Base-by-base conservation (phyloP, 2,329 filamentous ascomycete species). In the Trichoderma polysporum region DNA sequence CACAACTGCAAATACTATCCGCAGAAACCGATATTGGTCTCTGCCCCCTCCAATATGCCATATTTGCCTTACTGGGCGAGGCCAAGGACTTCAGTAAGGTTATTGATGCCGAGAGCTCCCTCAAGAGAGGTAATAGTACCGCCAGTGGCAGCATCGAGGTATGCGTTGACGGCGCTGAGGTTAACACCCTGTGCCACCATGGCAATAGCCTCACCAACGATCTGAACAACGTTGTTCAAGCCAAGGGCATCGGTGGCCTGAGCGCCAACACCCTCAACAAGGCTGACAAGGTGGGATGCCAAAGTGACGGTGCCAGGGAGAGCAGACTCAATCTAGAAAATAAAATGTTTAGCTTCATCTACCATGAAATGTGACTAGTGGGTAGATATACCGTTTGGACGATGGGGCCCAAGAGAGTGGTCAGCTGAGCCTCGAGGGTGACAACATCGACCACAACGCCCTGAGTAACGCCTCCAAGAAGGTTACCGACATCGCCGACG, bases 181-280 rank as follows among this genome's bases (percentile, higher is more conserved):
- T 70, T 67, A 35, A 71, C 61, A 27, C 71, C 71, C 39, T 72
- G 69, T 53, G 69, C 53, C 13, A 70, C 59, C 68, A 73, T 70
- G 53, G 68, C 69, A 25, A 74, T 53, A 41, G 69, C 71, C 69
- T 73, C 69, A 41, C 71, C 72, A 52, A 73, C 68, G 67, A 71
- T 68, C 50, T 70, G 64, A 45, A 72, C 66, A 37, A 67, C 33
- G 49, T 62, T 68, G 39, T 66, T 57, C 13, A 64, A 15, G n/a
- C 27, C 50, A 25, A 33, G 37, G 1, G 50, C 39, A 22, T 37
- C 61, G 27, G 19, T 29, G 67, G 54, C 41, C 31, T 39, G 7
- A n/a, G 45, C 39, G 29, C 68, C 57, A 35, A 69, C 69, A 47
- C 62, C 50, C 39, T 71, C 57, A n/a, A 69, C 56, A 27, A 71